Evolutionary conservation across 768 basidiomycete species (phyloP).

Genomic region (Lactarius hengduanensis): DNA sequence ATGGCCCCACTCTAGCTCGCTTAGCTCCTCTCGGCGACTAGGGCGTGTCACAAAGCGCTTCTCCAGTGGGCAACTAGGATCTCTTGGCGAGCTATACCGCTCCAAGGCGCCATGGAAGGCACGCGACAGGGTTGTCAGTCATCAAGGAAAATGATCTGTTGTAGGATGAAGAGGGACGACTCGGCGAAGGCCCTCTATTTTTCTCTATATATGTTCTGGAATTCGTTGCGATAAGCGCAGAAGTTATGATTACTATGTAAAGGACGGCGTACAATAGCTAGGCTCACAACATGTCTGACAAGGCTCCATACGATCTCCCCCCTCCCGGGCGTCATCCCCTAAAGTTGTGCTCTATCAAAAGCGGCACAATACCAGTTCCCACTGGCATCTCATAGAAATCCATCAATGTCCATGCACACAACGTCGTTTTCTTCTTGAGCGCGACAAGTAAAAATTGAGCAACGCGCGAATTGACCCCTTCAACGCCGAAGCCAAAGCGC

Average conservation of each 20-base stretch:
- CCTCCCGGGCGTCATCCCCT: slow-evolving; percentile 37
- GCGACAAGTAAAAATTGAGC: slow-evolving; percentile 66
- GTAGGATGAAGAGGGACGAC: neutral
- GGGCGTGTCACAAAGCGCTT: neutral
- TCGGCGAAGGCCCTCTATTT: neutral
- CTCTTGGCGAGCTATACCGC: slow-evolving; percentile 3
- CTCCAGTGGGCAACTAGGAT: slow-evolving; percentile 9
- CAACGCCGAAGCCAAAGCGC: slow-evolving; percentile 68
- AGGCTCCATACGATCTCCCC: neutral
- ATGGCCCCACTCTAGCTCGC: slow-evolving; percentile 5
- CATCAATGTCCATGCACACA: slow-evolving; percentile 75
- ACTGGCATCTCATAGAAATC: slow-evolving; percentile 68
- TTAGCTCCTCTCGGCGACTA: slow-evolving; percentile 9
- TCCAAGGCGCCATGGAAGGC: slow-evolving; percentile 6
- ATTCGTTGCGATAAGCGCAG: neutral
- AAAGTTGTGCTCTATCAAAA: slow-evolving; percentile 80
- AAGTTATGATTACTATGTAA: neutral
- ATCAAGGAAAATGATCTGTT: neutral
- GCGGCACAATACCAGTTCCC: slow-evolving; percentile 52
- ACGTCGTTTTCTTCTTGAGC: slow-evolving; percentile 38
- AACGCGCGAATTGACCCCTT: slow-evolving; percentile 80
- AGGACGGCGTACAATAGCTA: neutral
- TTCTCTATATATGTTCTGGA: neutral
- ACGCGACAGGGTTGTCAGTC: slow-evolving; percentile 1
- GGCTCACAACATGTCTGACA: neutral